Evolutionary conservation across 2,329 filamentous ascomycete species (phyloP).

Genomic region (Talaromyces sp.): DNA sequence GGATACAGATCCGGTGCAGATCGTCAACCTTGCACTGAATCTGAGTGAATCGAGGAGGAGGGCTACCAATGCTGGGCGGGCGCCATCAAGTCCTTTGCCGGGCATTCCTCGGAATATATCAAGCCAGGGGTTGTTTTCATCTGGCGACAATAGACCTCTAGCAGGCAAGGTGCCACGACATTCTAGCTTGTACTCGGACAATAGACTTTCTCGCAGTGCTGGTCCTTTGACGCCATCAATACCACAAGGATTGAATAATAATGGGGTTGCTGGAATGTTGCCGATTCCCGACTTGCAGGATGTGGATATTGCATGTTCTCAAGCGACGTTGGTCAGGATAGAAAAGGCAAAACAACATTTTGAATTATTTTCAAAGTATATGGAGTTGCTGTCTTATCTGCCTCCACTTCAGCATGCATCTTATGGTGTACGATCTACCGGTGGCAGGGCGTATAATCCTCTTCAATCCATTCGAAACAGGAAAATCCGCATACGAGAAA

Average conservation of each 20-base stretch:
- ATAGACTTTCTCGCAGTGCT: constrained; percentile 14
- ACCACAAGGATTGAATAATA: constrained; percentile 6
- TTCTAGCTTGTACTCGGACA: constrained; percentile 29
- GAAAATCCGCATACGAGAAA: constrained; percentile 76
- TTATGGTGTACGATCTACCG: constrained; percentile 20
- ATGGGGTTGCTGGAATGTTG: constrained; percentile 23
- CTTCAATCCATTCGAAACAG: constrained; percentile 90
- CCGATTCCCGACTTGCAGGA: constrained; percentile 33
- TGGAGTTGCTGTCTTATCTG: constrained; percentile 73
- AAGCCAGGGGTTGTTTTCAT: constrained; percentile 26
- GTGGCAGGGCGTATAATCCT: constrained; percentile 79
- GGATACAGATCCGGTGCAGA: constrained; percentile 78
- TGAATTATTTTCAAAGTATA: constrained; percentile 81
- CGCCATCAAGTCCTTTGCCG: constrained; percentile 52
- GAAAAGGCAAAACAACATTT: constrained; percentile 83
- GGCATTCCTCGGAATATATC: constrained; percentile 36
- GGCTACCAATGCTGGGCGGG: constrained; percentile 55
- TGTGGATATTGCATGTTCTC: constrained; percentile 58
- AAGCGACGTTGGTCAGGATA: constrained; percentile 75
- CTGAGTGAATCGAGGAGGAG: constrained; percentile 74
- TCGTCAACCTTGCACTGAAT: constrained; percentile 88
- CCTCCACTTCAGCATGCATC: constrained; percentile 60
- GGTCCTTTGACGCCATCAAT: not conserved
- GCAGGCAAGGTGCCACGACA: constrained; percentile 16
- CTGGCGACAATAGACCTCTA: constrained; percentile 23